phyloP scores from a whole-genome alignment of 1,139 yeast species.

The Geotrichum klebahnii region DNA sequence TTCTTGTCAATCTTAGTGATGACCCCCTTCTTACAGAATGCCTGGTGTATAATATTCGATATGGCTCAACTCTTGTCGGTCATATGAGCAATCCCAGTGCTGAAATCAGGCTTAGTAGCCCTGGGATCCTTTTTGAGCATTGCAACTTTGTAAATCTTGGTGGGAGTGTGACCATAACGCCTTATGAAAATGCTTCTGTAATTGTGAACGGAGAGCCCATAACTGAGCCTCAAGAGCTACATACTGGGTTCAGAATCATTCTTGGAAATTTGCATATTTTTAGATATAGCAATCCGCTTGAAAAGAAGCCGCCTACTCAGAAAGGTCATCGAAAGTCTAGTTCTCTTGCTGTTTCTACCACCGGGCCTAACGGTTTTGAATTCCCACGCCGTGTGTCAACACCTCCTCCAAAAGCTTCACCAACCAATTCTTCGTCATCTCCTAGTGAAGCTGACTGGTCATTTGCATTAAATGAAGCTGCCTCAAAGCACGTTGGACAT shows the following conservation, averaged over 20 bases:
- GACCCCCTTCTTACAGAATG: conserved; percentile 34
- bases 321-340: conserved; percentile 6
- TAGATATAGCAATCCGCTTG: conserved; percentile 33
- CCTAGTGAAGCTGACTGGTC: conserved; percentile 24
- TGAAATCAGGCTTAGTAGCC: conserved; percentile 31
- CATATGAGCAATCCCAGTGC: conserved; percentile 24
- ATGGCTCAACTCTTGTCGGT: conserved; percentile 32
- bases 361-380: background rate
- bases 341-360: background rate
- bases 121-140: conserved; percentile 28
- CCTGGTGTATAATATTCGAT: conserved; percentile 32
- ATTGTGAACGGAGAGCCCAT: conserved; percentile 30
- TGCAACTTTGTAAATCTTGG: conserved; percentile 28
- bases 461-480: conserved; percentile 25
- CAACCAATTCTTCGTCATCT: background rate
- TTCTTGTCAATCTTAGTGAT: conserved; percentile 34
- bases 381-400: conserved; percentile 3
- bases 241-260: conserved; percentile 30
- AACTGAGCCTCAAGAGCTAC: conserved; percentile 22
- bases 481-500: conserved; percentile 20
- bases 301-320: conserved; percentile 22
- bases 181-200: conserved; percentile 25
- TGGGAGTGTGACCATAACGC: conserved; percentile 25
- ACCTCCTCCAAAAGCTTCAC: background rate
- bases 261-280: conserved; percentile 32